Percentiles rank a stretch among this genome's conserved stretches.
These are phyloP conservation scores for Epichloe festucae DNA, from an alignment of 2,329 filamentous ascomycete genomes.

Conservation along the genomic window DNA sequence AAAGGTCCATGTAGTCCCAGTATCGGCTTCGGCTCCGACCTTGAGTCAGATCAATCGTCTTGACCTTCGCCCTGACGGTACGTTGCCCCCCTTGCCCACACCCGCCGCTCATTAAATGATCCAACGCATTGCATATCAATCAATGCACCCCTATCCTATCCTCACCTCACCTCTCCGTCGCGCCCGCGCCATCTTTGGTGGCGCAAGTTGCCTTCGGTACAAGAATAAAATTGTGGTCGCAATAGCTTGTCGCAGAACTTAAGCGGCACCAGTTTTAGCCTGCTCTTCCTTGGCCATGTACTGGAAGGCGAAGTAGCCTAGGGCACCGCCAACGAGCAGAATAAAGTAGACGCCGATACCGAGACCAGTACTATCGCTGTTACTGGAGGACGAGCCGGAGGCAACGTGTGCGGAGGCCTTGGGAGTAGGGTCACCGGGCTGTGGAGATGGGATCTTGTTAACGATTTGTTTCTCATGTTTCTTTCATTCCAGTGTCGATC, in stretches of 20 bases:
- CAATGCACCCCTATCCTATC: neutral
- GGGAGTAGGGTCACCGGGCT: conserved; percentile 70
- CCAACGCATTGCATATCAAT: neutral
- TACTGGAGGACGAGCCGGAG: conserved; percentile 35
- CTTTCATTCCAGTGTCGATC: neutral
- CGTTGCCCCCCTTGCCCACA: neutral
- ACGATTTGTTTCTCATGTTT: neutral
- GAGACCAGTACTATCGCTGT: conserved; percentile 39
- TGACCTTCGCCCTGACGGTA: neutral
- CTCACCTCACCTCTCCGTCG: no score
- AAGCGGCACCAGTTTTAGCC: no score
- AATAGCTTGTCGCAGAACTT: no score
- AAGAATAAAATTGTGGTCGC: no score
- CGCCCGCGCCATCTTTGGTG: neutral
- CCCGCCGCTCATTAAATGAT: neutral
- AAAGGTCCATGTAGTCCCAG: neutral
- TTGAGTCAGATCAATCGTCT: neutral
- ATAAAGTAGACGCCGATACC: conserved; percentile 74
- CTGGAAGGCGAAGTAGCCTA: no score
- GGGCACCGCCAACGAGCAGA: conserved; percentile 34
- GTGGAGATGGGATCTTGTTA: neutral
- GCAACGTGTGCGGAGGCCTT: conserved; percentile 40
- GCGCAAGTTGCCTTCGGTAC: no score
- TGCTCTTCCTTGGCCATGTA: no score
- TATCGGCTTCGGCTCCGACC: neutral